Evolutionary conservation across 1,139 yeast genomes (phyloP), one percentile per base, ranked within the genome.

Genomic region (Candida mesenterica): DNA sequence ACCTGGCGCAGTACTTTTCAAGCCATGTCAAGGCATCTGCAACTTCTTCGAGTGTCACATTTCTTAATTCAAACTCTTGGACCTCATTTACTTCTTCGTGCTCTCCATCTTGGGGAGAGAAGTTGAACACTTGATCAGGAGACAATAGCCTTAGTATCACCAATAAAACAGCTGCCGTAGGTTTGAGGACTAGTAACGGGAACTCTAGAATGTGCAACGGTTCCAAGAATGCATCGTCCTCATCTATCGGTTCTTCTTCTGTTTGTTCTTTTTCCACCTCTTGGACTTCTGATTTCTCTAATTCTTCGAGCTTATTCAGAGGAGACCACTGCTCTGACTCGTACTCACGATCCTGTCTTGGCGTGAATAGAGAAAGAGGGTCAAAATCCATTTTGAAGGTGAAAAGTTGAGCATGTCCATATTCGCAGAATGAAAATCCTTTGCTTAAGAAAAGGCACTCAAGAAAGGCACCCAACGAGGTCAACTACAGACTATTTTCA

Each of bases 161-260:
- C 2, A 61, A 28, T 1, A 87, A 51, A 0, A 72, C 77, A 1
- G 49, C 57, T 3, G 58, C 59, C 0, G 85, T 72, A 0, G 95
- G 88, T 24, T 61, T 48, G 5, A 52, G 50, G 5, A 59, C 57
- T 9, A 79, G 45, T 5, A 58, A 49, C 0, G 96, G 96, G 7
- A 88, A 62, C 53, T 88, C 96, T 7, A 86, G 66, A 0, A 70
- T 57, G 48, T 83, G 87, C 13, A 82, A 47, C 1, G 75, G 74
- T 5, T 48, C 49, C 7, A 55, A 46, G 28, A 50, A 53, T 8
- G 55, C 65, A 10, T 47, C 59, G 4, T 5, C 18, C 7, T 26
- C 31, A n/a, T n/a, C n/a, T n/a, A n/a, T n/a, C n/a, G n/a, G n/a
- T 5, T 15, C 20, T n/a, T 15, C 9, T 4, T 7, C 20, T 5